Base-by-base conservation (phyloP, 2,329 filamentous ascomycete genomes). In the Claviceps pazoutovae region DNA sequence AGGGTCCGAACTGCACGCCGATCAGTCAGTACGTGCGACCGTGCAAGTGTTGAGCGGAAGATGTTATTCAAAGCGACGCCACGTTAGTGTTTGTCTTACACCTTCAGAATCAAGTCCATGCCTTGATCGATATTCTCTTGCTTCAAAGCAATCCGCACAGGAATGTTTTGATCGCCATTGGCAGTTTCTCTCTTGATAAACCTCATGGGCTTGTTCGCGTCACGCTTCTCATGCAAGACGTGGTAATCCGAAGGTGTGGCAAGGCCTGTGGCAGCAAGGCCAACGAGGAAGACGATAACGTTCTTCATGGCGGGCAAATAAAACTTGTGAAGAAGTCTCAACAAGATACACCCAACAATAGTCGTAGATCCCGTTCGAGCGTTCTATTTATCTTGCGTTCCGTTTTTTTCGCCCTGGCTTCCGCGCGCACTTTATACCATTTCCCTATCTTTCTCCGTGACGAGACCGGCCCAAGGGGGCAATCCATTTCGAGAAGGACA, bases 101-200 rank as follows among this genome's bases (percentile, higher is more conserved):
- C 70, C 17, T 70, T 64, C 26, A 67, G 60, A 11, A 74, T 61
- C 43, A 69, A 68, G 46, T 69, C 68, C 53, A 74, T 71, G 4
- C 66, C 71, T 39, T 63, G 64, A 49, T 74, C 64, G n/a, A 75
- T 58, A 53, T 74, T 74, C 23, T 65, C 63, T 56, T 75, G 72
- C 38, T 66, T 60, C 41, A 75, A 62, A 4, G 71, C 72, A 48
- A 75, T 73, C 37, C 66, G 64, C 17, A 71, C 64, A 4, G 67
- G 66, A 8, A 71, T 54, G n/a, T 53, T 53, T 42, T 55, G 51
- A 14, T 49, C 48, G 13, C 51, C 49, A 37, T 53, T 46, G 6
- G 59, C 53, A 19, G 61, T 52, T 9, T 55, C 48, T 5, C 59
- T 53, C 55, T 60, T 63, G 13, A 53, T 53, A 61, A 62, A 68